Evolutionary conservation across 768 basidiomycete species (phyloP).

Genomic region (Tricholoma saponaceum): DNA sequence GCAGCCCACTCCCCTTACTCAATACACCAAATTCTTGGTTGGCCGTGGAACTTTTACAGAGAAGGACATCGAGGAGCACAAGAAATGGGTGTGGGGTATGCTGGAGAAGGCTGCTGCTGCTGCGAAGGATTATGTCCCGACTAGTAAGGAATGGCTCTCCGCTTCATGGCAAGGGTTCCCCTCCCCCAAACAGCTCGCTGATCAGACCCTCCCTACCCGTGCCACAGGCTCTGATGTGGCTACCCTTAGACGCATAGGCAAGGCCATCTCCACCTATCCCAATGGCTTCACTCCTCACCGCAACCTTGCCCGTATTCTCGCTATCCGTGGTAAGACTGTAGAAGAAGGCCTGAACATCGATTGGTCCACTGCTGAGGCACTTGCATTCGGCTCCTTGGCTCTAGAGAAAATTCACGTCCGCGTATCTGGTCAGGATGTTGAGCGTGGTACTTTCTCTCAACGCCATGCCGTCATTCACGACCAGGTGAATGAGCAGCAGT

Average conservation of each 20-base stretch:
- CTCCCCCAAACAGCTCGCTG: constrained; percentile 91
- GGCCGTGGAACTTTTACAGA: constrained; percentile 92
- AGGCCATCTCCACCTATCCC: constrained; percentile 83
- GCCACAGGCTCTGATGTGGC: constrained; percentile 78
- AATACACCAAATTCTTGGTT: constrained; percentile 89
- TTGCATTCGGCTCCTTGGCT: constrained; percentile 92
- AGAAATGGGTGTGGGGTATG: constrained; percentile 99
- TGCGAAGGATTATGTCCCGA: constrained; percentile 93
- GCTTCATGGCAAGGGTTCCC: constrained; percentile 99
- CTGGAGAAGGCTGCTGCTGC: constrained; percentile 93
- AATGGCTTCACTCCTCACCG: constrained; percentile 82
- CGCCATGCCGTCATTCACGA: constrained; percentile 97
- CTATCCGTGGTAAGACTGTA: constrained; percentile 82
- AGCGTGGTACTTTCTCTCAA: constrained; percentile 98
- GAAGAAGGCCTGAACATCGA: constrained; percentile 92
- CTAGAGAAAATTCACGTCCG: constrained; percentile 93
- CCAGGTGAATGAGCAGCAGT: constrained; percentile 88
- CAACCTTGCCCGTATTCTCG: constrained; percentile 91
- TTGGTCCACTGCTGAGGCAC: constrained; percentile 97
- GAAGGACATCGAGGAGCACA: constrained; percentile 96
- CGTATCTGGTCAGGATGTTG: constrained; percentile 96
- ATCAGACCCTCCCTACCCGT: constrained; percentile 87
- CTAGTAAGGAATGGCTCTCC: constrained; percentile 95
- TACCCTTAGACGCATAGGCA: constrained; percentile 79
- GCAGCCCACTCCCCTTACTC: constrained; percentile 86